Conservation (phyloP, 371 early-diverging fungal genomes). For the Haplosporangium sp. region DNA sequence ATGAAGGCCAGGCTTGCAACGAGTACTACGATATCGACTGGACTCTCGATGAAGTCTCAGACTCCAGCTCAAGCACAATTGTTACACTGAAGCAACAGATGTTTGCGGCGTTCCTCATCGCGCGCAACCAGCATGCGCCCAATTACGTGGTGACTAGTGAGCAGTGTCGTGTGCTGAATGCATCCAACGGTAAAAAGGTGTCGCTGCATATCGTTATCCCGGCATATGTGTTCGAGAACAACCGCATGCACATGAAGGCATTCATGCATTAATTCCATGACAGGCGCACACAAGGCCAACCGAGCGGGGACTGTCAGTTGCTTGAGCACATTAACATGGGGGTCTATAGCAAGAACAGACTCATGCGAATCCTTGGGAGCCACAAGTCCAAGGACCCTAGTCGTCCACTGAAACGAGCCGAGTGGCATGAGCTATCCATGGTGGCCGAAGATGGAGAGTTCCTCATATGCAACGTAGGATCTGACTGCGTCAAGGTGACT, state of each 20-base stretch:
- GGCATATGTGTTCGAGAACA: slow-evolving; percentile 13
- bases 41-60: slow-evolving; percentile 3
- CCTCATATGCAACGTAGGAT: slow-evolving; percentile 9
- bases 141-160: too few species aligned
- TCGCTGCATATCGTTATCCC: slow-evolving; percentile 10
- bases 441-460: slow-evolving; percentile 9
- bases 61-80: too few species aligned
- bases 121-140: too few species aligned
- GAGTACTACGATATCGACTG: slow-evolving; percentile 25
- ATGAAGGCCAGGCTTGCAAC: slow-evolving; percentile 6
- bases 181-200: not conserved
- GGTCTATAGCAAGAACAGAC: slow-evolving; percentile 6
- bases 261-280: slow-evolving; percentile 8
- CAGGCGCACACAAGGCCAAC: not conserved
- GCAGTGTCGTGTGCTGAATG: too few species aligned
- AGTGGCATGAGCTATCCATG: slow-evolving; percentile 19
- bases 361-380: slow-evolving; percentile 18
- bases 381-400: slow-evolving; percentile 5
- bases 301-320: not conserved
- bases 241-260: slow-evolving; percentile 6
- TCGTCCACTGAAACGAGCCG: slow-evolving; percentile 13
- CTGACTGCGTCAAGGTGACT: not conserved
- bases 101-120: too few species aligned
- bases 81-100: not conserved
- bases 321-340: slow-evolving; percentile 11